These are phyloP conservation scores for Metschnikowia matae DNA, from an alignment of 805 yeast species.

Conservation along the genomic window DNA sequence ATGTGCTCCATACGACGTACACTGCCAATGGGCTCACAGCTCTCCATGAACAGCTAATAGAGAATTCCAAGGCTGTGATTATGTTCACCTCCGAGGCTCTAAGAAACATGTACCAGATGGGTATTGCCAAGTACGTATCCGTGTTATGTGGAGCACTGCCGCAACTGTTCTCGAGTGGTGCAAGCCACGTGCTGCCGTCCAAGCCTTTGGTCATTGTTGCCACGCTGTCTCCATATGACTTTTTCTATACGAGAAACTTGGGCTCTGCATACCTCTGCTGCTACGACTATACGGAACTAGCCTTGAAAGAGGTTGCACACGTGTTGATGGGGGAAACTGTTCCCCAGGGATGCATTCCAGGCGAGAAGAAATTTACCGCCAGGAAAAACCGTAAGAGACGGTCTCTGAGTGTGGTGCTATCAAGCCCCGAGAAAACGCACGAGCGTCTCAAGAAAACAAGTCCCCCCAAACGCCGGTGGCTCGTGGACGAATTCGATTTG, in stretches of 20 bases:
- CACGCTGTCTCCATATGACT: slow-evolving; percentile 60
- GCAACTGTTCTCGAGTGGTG: slow-evolving; percentile 13
- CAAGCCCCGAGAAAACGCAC: slow-evolving; percentile 6
- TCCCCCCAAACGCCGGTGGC: slow-evolving; percentile 44
- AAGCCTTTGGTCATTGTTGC: slow-evolving; percentile 59
- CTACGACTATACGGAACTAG: slow-evolving; percentile 55
- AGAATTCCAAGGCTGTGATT: slow-evolving; percentile 47
- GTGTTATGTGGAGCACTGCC: slow-evolving; percentile 50
- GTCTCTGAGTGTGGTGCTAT: slow-evolving; percentile 12
- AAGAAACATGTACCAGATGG: slow-evolving; percentile 58
- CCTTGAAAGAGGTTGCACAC: slow-evolving; percentile 45
- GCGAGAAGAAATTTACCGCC: slow-evolving; percentile 38
- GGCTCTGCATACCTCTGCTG: slow-evolving; percentile 58
- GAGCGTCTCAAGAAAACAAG: slow-evolving; percentile 9
- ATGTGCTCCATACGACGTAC: slow-evolving; percentile 54
- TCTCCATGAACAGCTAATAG: slow-evolving; percentile 51
- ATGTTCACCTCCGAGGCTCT: slow-evolving; percentile 55
- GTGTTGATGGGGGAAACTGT: slow-evolving; percentile 52
- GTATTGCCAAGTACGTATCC: slow-evolving; percentile 54
- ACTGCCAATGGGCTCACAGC: slow-evolving; percentile 55
- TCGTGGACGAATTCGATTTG: slow-evolving; percentile 52
- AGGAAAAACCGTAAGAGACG: slow-evolving; percentile 24
- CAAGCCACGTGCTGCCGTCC: slow-evolving; percentile 25
- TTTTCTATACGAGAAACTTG: slow-evolving; percentile 50
- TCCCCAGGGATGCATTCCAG: slow-evolving; percentile 55